These are phyloP conservation scores for Lepidium didymum DNA, from an alignment of 345 rosid species.

Conservation along the genomic window DNA sequence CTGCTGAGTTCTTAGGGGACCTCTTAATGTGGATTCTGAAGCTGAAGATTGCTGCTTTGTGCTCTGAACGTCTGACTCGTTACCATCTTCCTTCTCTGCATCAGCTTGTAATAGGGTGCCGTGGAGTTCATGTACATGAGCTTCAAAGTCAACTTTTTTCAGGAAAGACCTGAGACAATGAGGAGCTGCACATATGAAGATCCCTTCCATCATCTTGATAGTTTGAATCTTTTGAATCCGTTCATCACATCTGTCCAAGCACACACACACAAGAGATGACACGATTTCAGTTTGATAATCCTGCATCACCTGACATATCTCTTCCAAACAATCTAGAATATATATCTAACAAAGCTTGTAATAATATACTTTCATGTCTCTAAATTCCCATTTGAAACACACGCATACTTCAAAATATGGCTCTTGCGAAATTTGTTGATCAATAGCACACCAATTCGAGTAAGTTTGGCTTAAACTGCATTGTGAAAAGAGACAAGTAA, in stretches of 20 bases:
- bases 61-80: slow-evolving; percentile 67
- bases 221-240: slow-evolving; percentile 95
- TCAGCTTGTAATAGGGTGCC: slow-evolving; percentile 55
- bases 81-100: slow-evolving; percentile 62
- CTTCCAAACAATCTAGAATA: background rate
- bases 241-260: slow-evolving; percentile 75
- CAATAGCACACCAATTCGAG: background rate
- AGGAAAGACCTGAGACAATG: slow-evolving; percentile 92
- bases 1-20: slow-evolving; percentile 54
- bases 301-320: background rate
- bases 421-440: background rate
- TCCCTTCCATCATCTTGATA: slow-evolving; percentile 94
- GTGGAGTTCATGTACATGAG: slow-evolving; percentile 68
- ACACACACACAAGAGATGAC: background rate
- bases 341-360: background rate
- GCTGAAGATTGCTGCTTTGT: slow-evolving; percentile 54
- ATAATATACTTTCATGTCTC: background rate
- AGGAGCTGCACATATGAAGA: slow-evolving; percentile 97
- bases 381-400: background rate
- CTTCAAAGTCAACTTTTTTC: slow-evolving; percentile 70
- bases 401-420: background rate
- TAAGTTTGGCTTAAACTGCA: background rate
- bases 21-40: slow-evolving; percentile 63
- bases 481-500: background rate
- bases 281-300: background rate